Evolutionary conservation across 371 early-diverging fungal genomes (phyloP).

Genomic region (Mycotypha africana): DNA sequence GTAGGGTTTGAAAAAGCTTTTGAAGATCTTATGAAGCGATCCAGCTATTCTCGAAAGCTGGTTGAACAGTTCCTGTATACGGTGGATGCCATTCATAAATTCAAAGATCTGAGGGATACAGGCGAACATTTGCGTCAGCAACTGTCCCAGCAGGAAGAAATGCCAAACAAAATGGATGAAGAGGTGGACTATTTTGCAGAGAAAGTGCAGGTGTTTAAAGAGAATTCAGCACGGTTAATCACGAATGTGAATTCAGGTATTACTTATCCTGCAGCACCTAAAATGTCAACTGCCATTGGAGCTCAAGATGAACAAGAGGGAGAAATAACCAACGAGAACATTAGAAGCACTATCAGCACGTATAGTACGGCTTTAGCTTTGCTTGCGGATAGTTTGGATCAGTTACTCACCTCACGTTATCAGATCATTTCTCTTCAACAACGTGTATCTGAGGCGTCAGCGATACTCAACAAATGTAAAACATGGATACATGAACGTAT

Average conservation of each 20-base stretch:
- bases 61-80: constrained; percentile 41
- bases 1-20: constrained; percentile 39
- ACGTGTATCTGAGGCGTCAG: constrained; percentile 27
- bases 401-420: constrained; percentile 31
- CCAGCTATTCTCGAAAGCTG: constrained; percentile 34
- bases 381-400: constrained; percentile 39
- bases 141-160: background rate
- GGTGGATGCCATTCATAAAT: constrained; percentile 26
- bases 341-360: constrained; percentile 26
- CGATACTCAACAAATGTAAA: constrained; percentile 26
- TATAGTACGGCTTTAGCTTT: constrained; percentile 37
- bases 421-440: constrained; percentile 31
- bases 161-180: constrained; percentile 6
- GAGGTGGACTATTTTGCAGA: constrained; percentile 15
- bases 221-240: constrained; percentile 32
- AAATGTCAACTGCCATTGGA: constrained; percentile 35
- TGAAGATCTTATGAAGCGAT: constrained; percentile 39
- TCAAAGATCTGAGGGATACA: constrained; percentile 22
- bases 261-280: constrained; percentile 33
- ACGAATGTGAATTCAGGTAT: constrained; percentile 26
- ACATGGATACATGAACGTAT: constrained; percentile 40
- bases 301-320: constrained; percentile 22
- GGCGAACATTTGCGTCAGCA: constrained; percentile 31
- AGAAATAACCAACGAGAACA: constrained; percentile 31
- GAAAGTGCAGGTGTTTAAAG: constrained; percentile 25